Base-by-base conservation (phyloP, 768 basidiomycete species). In the Gautieria morchelliformis region DNA sequence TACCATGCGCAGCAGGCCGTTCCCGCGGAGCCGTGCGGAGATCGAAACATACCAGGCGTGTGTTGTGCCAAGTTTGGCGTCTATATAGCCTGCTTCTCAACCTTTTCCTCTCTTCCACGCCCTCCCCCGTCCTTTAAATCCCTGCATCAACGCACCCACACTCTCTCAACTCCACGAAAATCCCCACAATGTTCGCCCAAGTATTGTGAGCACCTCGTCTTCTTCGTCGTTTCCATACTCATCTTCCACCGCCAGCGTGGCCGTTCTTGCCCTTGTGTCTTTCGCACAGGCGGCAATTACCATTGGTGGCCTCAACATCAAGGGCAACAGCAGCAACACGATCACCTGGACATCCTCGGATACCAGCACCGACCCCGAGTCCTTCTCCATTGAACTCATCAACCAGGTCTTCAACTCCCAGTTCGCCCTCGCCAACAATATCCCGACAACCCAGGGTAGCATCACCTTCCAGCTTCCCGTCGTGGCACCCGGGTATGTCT, bases 361-460 rank as follows among this genome's bases (percentile, higher is more conserved):
- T 37, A 17, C 27, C 35, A 32, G 50, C 32, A 49, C 22, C 6
- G 56, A 57, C 37, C 46, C 56, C 19, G 46, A n/a, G 1, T 10
- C n/a, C 4, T 57, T 57, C 48, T 5, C 32, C 22, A 33, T 57
- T 4, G 56, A 57, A 40, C 37, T 57, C 27, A 57, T 24, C 15
- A 47, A 57, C 24, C 30, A n/a, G 3, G 5, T 17, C 2, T 57
- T 57, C 32, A 32, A 48, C 42, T 7, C n/a, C 2, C 42, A 48
- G 14, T 49, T 57, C 32, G 56, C 56, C 20, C 12, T 57, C 48
- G 56, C 46, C 15, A 57, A 57, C 45, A 57, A 47, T 39, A 35
- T 57, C 37, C 46, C 33, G 45, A 57, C 56, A 20, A 22, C 46
- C 11, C 8, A 33, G 3, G 27, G 32, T 15, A 22, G 19, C 24